Conservation (phyloP, 2,329 filamentous ascomycete species). For the Pseudogymnoascus sp. region DNA sequence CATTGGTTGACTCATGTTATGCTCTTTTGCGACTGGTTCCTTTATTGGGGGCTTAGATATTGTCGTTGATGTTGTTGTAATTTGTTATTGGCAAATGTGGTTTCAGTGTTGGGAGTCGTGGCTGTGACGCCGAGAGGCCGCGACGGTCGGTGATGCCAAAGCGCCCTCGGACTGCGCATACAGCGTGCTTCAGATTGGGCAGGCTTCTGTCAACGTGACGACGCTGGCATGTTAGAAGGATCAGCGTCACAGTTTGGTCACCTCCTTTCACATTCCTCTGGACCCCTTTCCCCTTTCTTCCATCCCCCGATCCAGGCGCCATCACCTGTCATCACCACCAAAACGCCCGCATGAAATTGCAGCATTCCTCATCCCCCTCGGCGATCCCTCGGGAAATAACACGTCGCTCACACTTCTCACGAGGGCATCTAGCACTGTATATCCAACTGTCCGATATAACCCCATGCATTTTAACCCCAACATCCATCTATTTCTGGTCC, state of each 20-base stretch:
- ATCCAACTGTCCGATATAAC: not conserved
- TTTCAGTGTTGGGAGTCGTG: not conserved
- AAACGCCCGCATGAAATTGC: not conserved
- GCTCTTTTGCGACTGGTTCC: not conserved
- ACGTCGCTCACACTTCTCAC: not conserved
- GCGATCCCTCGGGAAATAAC: not conserved
- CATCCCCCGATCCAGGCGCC: not conserved
- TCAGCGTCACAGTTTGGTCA: not conserved
- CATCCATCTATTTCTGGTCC: not conserved
- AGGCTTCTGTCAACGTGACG: not conserved
- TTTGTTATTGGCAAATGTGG: not conserved
- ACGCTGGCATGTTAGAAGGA: constrained; percentile 1
- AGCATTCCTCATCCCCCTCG: not conserved
- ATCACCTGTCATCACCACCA: not conserved
- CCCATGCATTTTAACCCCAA: not conserved
- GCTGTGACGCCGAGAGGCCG: not conserved
- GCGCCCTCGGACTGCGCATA: not conserved
- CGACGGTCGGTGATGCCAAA: not conserved
- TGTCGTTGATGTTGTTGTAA: not conserved
- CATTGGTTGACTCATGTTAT: not conserved
- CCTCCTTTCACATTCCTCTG: not conserved
- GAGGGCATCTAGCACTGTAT: not conserved
- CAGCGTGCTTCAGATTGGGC: not conserved
- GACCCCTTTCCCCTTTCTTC: not conserved
- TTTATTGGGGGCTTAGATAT: not conserved